Evolutionary conservation across 768 basidiomycete genomes (phyloP).

Genomic region (Boletus rubropictus): DNA sequence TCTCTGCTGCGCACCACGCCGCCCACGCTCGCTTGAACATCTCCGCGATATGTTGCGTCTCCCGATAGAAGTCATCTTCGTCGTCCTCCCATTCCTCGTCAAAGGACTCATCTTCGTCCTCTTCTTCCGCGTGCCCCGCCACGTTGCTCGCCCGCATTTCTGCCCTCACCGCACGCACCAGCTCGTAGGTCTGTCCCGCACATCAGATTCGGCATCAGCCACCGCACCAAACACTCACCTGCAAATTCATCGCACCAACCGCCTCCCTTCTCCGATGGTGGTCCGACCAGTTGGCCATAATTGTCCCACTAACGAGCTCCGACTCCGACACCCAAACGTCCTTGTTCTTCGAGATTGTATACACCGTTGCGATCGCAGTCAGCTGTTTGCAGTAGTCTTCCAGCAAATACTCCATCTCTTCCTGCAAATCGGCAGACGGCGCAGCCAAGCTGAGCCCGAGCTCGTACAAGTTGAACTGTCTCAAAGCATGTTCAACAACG

Average conservation of each 20-base stretch:
- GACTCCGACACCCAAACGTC: slow-evolving; percentile 35
- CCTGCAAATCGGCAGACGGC: slow-evolving; percentile 24
- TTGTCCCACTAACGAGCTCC: slow-evolving; percentile 42
- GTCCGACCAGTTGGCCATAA: slow-evolving; percentile 40
- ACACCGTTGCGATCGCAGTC: slow-evolving; percentile 30
- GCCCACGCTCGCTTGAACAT: slow-evolving; percentile 39
- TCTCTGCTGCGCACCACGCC: slow-evolving; percentile 39
- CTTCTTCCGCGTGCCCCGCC: slow-evolving; percentile 17
- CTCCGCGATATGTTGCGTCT: slow-evolving; percentile 26
- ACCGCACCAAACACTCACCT: slow-evolving; percentile 26
- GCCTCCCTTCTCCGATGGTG: slow-evolving; percentile 38
- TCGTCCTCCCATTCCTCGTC: slow-evolving; percentile 26
- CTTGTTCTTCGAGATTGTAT: slow-evolving; percentile 35
- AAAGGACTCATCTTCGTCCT: slow-evolving; percentile 24
- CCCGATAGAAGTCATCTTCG: slow-evolving; percentile 26
- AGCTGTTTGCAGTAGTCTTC: slow-evolving; percentile 34
- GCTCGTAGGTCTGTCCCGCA: slow-evolving; percentile 33
- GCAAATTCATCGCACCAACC: slow-evolving; percentile 39
- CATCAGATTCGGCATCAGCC: not conserved
- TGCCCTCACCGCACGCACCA: slow-evolving; percentile 33
- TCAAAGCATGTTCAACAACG: slow-evolving; percentile 24
- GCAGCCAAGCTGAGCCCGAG: slow-evolving; percentile 29
- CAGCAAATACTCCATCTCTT: slow-evolving; percentile 35
- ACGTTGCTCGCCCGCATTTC: slow-evolving; percentile 24
- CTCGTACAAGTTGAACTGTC: slow-evolving; percentile 20